A percentile compares a stretch with the other conserved stretches of the same genome.
These are phyloP conservation scores for Flaveria sonorensis DNA, from an alignment of 129 eudicot genomes.

Conservation along the genomic window DNA sequence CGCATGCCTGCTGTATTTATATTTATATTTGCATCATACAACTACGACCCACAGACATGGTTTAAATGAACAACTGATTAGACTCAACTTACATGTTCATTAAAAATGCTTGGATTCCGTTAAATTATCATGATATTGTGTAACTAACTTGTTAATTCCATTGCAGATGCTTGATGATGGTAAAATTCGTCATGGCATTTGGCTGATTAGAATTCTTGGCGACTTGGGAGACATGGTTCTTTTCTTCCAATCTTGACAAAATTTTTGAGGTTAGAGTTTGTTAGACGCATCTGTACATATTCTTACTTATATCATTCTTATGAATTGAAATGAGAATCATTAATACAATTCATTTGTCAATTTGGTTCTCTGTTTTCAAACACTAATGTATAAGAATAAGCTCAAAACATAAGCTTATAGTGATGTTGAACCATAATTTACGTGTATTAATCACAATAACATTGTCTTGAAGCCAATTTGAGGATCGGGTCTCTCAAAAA, in stretches of 20 bases:
- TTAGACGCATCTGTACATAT: conserved; percentile 24
- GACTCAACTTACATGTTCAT: too few species aligned
- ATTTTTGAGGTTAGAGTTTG: conserved; percentile 37
- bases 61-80: neutral
- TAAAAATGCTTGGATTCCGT: conserved; percentile 4
- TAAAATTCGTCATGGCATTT: conserved; percentile 15
- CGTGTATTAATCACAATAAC: neutral
- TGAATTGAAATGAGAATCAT: conserved; percentile 23
- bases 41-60: neutral
- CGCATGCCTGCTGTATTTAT: neutral
- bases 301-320: conserved; percentile 20
- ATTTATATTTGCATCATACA: neutral
- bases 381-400: neutral
- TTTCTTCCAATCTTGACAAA: conserved; percentile 21
- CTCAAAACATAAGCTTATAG: neutral
- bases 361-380: conserved; percentile 1
- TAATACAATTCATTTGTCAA: conserved; percentile 14
- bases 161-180: conserved; percentile 29
- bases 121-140: neutral
- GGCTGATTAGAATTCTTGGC: conserved; percentile 3
- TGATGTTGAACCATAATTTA: neutral
- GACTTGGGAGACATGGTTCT: conserved; percentile 19
- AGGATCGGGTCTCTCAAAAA: too few species aligned
- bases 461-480: neutral
- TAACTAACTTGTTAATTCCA: conserved; percentile 15